phyloP scores from a whole-genome alignment of 1,284 basidiomycete species.

The Naganishia liquefaciens region DNA sequence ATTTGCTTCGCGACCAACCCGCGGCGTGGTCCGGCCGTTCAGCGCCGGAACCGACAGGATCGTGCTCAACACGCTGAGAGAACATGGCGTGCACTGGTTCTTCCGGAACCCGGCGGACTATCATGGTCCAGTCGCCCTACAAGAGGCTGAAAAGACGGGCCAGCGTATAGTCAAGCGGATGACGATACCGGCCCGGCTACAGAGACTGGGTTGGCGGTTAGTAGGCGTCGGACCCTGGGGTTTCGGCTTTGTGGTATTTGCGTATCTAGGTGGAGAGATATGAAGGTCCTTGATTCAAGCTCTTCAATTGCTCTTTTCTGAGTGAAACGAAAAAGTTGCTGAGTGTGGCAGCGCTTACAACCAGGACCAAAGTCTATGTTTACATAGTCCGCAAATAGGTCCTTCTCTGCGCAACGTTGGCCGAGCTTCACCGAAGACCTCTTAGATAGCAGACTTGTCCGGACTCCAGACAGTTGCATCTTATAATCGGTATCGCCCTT shows the following conservation, averaged over 20 bases:
- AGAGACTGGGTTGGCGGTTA: slow-evolving; percentile 47
- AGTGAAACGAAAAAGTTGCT: too few species aligned
- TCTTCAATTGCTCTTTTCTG: too few species aligned
- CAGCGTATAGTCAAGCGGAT: slow-evolving; percentile 4
- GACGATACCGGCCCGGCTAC: slow-evolving; percentile 29
- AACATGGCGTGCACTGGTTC: slow-evolving; percentile 30
- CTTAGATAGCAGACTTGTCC: too few species aligned
- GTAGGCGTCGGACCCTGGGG: slow-evolving; percentile 53
- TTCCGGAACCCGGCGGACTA: slow-evolving; percentile 32
- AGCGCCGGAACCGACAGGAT: slow-evolving; percentile 9
- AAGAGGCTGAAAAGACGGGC: slow-evolving; percentile 16
- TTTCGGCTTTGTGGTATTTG: slow-evolving; percentile 52
- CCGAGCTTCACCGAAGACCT: too few species aligned
- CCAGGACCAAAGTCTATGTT: too few species aligned
- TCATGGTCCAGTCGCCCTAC: slow-evolving; percentile 13
- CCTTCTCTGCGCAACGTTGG: too few species aligned
- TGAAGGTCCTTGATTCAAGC: slow-evolving; percentile 27
- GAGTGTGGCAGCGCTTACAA: too few species aligned
- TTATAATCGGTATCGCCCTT: too few species aligned
- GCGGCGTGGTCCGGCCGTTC: slow-evolving; percentile 28
- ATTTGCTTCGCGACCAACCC: slow-evolving; percentile 31
- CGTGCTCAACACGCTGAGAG: slow-evolving; percentile 18
- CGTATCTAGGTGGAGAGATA: slow-evolving; percentile 53
- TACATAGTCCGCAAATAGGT: too few species aligned
- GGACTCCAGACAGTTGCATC: too few species aligned